Evolutionary conservation across 371 early-diverging fungal species (phyloP), one percentile per base, ranked within the genome.

Genomic region (Blakeslea trispora): DNA sequence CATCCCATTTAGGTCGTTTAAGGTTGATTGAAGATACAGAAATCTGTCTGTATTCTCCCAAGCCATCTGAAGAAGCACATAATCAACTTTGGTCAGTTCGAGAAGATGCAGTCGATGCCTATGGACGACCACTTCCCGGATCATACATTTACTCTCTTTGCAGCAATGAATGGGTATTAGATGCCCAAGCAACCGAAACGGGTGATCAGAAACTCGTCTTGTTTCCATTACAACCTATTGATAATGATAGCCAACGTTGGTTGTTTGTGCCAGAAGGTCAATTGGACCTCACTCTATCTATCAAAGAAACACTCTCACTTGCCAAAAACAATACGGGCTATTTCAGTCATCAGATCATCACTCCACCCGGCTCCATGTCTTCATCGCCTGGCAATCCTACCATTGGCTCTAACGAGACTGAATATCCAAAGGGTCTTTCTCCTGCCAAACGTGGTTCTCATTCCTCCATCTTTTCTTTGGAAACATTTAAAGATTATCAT

Each of bases 21-120:
- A 63, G 75, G 46, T 50, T 79, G 45, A 71, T 79, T 54, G 79
- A 79, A 61, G 79, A 79, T 41, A 79, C 79, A 4, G 75, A 79
- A 39, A 71, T 79, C 18, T 79, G 79, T 46, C 54, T 79, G n/a
- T 75, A 66, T 40, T 40, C 63, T 19, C 53, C 64, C 45, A 79
- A 75, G 46, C 63, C 65, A 11, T 22, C 53, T 11, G 74, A 68
- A 34, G 72, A 73, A 55, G 71, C 74, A 9, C 61, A 57, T 53
- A 73, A 69, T 41, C 79, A 79, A 59, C 57, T 68, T 23, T 79
- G 79, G 79, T 59, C 64, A 19, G 60, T 69, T 9, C 55, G 68
- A 21, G 45, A 62, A 28, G 64, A 64, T 58, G 63, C 43, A 19
- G 57, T 49, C 10, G 65, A 69, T 45, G 60, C 56, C 24, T 63